phyloP scores from a whole-genome alignment of 2,329 filamentous ascomycete genomes.

The Colletotrichum sidae region DNA sequence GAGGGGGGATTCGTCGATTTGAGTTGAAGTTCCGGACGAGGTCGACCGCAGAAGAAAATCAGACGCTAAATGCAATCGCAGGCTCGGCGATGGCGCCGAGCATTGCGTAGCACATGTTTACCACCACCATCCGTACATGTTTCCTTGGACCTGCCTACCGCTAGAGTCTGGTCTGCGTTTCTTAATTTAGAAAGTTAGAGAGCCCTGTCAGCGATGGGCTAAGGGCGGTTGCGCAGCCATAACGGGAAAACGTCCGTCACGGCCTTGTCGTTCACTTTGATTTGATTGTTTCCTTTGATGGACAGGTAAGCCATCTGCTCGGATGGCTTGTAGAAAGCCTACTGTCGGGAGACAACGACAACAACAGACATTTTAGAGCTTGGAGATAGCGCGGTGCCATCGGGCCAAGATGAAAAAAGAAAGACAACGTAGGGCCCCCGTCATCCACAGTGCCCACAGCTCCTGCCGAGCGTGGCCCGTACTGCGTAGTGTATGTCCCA shows the following conservation, averaged over 20 bases:
- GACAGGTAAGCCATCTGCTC: not conserved
- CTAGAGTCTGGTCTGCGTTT: not conserved
- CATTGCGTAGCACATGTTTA: not conserved
- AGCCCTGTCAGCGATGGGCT: not conserved
- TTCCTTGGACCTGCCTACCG: not conserved
- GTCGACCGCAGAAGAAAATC: not conserved
- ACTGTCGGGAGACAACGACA: too few species aligned
- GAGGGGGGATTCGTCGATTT: not conserved
- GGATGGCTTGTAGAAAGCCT: too few species aligned
- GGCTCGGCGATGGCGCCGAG: slow-evolving; percentile 11
- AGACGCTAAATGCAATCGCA: not conserved
- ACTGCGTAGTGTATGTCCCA: not conserved
- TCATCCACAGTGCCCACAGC: not conserved
- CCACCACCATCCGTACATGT: not conserved
- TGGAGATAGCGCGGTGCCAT: too few species aligned
- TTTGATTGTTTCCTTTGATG: not conserved
- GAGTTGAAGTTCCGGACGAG: not conserved
- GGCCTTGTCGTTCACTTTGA: not conserved
- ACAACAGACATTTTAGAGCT: too few species aligned
- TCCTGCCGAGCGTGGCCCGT: not conserved
- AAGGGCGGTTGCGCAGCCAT: slow-evolving; percentile 13
- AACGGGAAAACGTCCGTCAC: slow-evolving; percentile 4
- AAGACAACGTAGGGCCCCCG: too few species aligned
- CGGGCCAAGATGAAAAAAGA: too few species aligned
- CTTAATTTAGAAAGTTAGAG: slow-evolving; percentile 27